Evolutionary conservation across 176 grass and related monocot genomes (phyloP).

Genomic region (Aechmea fasciata): DNA sequence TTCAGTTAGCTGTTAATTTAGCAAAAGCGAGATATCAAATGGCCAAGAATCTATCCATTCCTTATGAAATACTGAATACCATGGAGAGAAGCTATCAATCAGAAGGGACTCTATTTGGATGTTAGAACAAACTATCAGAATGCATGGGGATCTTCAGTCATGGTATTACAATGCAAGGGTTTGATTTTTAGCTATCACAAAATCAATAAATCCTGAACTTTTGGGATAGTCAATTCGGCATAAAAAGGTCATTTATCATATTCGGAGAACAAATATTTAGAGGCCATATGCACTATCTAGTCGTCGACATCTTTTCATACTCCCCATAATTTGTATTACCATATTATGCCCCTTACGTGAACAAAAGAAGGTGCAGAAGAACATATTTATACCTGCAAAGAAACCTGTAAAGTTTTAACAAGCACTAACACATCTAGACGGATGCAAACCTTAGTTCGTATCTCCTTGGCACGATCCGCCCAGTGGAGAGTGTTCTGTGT

Average conservation of each 20-base stretch:
- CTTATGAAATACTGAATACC: not conserved
- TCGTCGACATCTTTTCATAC: not conserved
- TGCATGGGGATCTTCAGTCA: no score
- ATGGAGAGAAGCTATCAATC: not conserved
- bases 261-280: not conserved
- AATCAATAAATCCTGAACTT: no score
- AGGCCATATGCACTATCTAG: not conserved
- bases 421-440: no score
- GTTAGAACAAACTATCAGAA: not conserved
- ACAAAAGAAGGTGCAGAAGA: no score
- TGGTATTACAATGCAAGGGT: no score
- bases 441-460: conserved; percentile 64
- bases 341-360: no score
- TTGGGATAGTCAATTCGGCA: no score
- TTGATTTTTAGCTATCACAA: no score
- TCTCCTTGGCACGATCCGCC: conserved; percentile 99
- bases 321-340: not conserved
- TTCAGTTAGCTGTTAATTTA: conserved; percentile 11
- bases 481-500: conserved; percentile 98
- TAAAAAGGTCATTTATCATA: not conserved
- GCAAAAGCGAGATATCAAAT: not conserved
- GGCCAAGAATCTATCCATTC: no score
- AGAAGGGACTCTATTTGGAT: no score
- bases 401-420: no score
- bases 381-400: no score